Base-by-base conservation (phyloP, 1,284 basidiomycete species). In the Naganishia sp. region DNA sequence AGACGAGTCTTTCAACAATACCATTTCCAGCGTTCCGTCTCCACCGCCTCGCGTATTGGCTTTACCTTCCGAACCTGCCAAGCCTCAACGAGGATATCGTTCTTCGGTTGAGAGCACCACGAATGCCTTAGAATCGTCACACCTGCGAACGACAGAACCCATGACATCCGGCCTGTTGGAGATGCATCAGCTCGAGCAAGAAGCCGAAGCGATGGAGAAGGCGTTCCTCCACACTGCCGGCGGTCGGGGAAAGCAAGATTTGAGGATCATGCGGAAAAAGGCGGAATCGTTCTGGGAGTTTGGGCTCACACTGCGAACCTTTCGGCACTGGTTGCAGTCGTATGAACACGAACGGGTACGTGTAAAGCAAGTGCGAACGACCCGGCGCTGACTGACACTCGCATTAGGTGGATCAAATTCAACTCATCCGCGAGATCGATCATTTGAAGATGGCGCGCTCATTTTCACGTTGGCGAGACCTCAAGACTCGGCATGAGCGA, bases 251-350 rank as follows among this genome's bases (percentile, higher is more conserved):
- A 61, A 61, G 49, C 57, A 49, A 21, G 57, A 61, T 21, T 41
- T 61, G 9, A 28, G 57, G n/a, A 49, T 61, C 45, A 61, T 61
- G 57, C 28, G 57, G 32, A 61, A 61, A 23, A 61, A 61, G 23
- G 57, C 57, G 50, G 57, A 61, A 47, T 61, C 57, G 47, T 61
- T 61, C 50, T 61, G 57, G 57, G 57, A 61, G 57, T 61, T 61
- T 42, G 57, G 57, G 11, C 25, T 61, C 32, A 61, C 57, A 35
- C 15, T 61, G 28, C 21, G 57, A 6, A 61, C 47, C 10, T 61
- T 61, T n/a, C 57, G 57, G 42, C 23, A 41, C 10, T 61, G 57
- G 57, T 35, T 61, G 6, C 57, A 51, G 35, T 31, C 31, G 32
- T 61, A 50, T 41, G 57, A 39, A 31, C 49, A 50, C 50, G 57